Conservation (phyloP, 1,139 yeast genomes). For the Kodamaea sp. region DNA sequence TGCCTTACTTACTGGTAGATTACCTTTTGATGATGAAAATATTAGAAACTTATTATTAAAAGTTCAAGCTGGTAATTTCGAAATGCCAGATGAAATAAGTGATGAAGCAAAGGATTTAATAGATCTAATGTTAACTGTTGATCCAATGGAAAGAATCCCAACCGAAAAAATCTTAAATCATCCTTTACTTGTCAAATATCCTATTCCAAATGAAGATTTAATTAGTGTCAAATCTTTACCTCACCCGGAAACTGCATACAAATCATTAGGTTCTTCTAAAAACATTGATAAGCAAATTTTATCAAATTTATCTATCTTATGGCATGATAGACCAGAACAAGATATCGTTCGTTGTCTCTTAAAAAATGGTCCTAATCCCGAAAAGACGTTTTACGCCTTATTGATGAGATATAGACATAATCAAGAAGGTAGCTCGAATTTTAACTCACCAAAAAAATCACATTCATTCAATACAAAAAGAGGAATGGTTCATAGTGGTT, state of each 20-base stretch:
- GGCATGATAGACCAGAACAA: constrained; percentile 65
- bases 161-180: constrained; percentile 76
- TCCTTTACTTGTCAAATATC: constrained; percentile 66
- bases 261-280: constrained; percentile 43
- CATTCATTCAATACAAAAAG: constrained; percentile 19
- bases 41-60: constrained; percentile 65
- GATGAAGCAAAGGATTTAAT: constrained; percentile 71
- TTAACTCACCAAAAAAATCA: constrained; percentile 17
- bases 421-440: constrained; percentile 30
- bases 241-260: constrained; percentile 58
- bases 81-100: constrained; percentile 66
- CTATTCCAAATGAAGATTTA: constrained; percentile 48
- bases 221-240: constrained; percentile 54
- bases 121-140: constrained; percentile 67
- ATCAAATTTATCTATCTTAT: constrained; percentile 64
- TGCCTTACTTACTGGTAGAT: constrained; percentile 73
- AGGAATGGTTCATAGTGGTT: constrained; percentile 20
- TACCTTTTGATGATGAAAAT: constrained; percentile 80
- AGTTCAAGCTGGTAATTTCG: constrained; percentile 72
- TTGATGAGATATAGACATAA: constrained; percentile 52
- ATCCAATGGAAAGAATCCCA: constrained; percentile 71
- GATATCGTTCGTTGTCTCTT: constrained; percentile 55
- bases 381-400: constrained; percentile 71
- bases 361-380: constrained; percentile 59
- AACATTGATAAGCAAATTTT: constrained; percentile 61